Conservation (phyloP, 2,329 filamentous ascomycete species). For the Fusarium nygamai region DNA sequence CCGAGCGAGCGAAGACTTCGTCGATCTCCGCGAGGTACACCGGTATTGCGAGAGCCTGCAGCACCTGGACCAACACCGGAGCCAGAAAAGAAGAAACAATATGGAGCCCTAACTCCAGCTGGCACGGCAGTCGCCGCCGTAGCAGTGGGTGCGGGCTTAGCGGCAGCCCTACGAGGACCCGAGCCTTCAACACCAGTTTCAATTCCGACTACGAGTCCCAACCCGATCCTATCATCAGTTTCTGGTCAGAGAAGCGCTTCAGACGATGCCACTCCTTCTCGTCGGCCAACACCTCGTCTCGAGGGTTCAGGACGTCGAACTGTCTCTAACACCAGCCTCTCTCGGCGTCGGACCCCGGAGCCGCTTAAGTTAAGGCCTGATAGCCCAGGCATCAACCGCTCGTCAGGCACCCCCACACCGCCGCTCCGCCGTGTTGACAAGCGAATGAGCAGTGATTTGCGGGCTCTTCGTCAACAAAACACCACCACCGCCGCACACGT, state of each 20-base stretch:
- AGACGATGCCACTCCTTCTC: constrained; percentile 44
- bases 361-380: constrained; percentile 68
- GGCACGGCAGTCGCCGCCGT: constrained; percentile 21
- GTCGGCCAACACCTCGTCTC: constrained; percentile 37
- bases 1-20: constrained; percentile 42
- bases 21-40: constrained; percentile 50
- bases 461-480: constrained; percentile 52
- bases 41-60: constrained; percentile 53
- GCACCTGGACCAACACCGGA: constrained; percentile 53
- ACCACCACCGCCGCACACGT: constrained; percentile 43
- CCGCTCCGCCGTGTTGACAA: constrained; percentile 76
- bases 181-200: constrained; percentile 27
- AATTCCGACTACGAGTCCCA: constrained; percentile 16
- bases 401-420: constrained; percentile 64
- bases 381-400: constrained; percentile 63
- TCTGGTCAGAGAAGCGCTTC: constrained; percentile 49
- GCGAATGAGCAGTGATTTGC: constrained; percentile 79
- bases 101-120: constrained; percentile 42
- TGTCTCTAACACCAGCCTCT: constrained; percentile 64
- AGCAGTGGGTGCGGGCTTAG: constrained; percentile 28
- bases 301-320: constrained; percentile 52
- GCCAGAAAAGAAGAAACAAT: constrained; percentile 55
- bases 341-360: constrained; percentile 63
- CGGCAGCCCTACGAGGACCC: constrained; percentile 25
- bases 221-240: constrained; percentile 3